Evolutionary conservation across 1,139 yeast genomes (phyloP).

Genomic region (Scheffersomyces illinoinensis): DNA sequence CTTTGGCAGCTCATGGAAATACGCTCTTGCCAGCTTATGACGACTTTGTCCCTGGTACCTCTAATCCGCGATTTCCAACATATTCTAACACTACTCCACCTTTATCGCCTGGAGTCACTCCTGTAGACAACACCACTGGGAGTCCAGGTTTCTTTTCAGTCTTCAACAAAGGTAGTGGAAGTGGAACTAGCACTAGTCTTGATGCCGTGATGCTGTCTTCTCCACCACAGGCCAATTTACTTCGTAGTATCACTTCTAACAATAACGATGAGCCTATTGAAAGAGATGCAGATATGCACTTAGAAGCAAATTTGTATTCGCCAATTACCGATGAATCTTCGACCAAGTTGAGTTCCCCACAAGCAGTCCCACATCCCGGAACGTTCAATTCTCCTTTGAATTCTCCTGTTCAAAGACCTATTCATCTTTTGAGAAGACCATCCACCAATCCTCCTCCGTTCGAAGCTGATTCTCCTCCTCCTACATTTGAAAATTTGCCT

Average conservation of each 20-base stretch:
- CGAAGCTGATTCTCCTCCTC: conserved; percentile 32
- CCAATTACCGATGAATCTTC: conserved; percentile 42
- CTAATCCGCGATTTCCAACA: conserved; percentile 16
- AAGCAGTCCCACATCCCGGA: conserved; percentile 52
- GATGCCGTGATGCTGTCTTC: conserved; percentile 4
- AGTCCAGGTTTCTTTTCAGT: conserved; percentile 6
- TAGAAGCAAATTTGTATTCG: conserved; percentile 61
- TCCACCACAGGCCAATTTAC: conserved; percentile 8
- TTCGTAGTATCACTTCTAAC: conserved; percentile 30
- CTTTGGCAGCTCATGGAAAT: conserved; percentile 69
- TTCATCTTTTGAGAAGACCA: conserved; percentile 37
- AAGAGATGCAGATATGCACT: conserved; percentile 44
- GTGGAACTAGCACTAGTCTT: conserved; percentile 5
- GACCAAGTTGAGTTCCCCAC: conserved; percentile 50
- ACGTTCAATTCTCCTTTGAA: conserved; percentile 38
- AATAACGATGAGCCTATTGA: conserved; percentile 42
- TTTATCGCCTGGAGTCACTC: conserved; percentile 56
- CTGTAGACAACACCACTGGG: conserved; percentile 34
- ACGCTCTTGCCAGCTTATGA: conserved; percentile 64
- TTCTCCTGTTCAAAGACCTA: conserved; percentile 36
- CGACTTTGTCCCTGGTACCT: conserved; percentile 22
- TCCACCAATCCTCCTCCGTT: conserved; percentile 47
- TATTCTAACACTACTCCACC: conserved; percentile 34
- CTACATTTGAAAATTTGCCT: conserved; percentile 27
- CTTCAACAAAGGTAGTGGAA: conserved; percentile 15